Evolutionary conservation across 1,284 basidiomycete species (phyloP), one percentile per base, ranked within the genome.

Genomic region (Porogramme epimiltina): DNA sequence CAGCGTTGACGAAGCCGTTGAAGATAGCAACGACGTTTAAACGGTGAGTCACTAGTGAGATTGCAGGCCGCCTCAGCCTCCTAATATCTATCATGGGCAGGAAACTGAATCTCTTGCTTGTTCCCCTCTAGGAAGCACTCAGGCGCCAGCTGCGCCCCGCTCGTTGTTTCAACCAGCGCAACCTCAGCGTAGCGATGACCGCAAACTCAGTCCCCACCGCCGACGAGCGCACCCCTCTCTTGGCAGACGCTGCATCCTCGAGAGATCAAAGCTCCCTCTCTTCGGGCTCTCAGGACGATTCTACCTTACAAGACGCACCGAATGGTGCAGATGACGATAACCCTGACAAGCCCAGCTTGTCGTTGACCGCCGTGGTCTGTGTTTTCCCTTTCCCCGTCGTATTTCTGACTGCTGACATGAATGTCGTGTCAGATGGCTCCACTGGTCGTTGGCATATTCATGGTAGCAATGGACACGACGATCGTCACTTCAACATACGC

Each of bases 401-500:
- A 31, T 31, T 31, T 15, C n/a, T n/a, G n/a, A n/a, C n/a, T 15
- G 25, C 28, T 45, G 16, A 45, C 33, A 23, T 25, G 28, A 3
- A 22, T 11, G 8, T n/a, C 22, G n/a, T 15, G 24, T 13, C 54
- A 84, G 81, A 67, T 84, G 28, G 65, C 79, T 41, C 81, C 83
- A 6, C 75, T 85, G 75, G 72, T 78, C 5, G 66, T 84, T 31
- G 82, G 82, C 3, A 78, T 81, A 1, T 82, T 84, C 56, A 69
- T 85, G 1, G 71, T 75, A 10, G 80, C 82, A 1, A 77, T 84
- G 77, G 82, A 85, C 61, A 71, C 70, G 34, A 85, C 81, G 0
- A 82, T 85, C 41, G 77, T 85, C 37, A 76, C 81, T 13, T 81
- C 82, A 0, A 70, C 82, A 0, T 85, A 83, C 59, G 81, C 82